Conservation (phyloP, 305 asterid genomes). For the Fraxinus nigra region DNA sequence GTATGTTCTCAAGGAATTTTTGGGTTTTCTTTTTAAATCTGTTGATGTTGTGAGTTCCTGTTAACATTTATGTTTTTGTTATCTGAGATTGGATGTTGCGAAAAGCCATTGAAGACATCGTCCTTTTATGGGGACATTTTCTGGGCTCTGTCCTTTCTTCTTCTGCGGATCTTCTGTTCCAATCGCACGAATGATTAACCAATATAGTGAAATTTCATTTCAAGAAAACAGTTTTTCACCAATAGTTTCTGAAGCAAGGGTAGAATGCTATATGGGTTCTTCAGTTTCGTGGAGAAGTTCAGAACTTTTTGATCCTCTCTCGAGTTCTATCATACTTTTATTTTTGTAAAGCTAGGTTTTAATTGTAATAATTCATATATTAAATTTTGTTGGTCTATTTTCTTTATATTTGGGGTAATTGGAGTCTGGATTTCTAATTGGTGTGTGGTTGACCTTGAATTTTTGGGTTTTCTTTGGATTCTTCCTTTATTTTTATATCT, state of each 20-base stretch:
- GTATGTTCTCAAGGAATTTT: slow-evolving; percentile 13
- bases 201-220: not conserved
- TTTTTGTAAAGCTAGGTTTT: not conserved
- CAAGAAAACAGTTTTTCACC: slow-evolving; percentile 9
- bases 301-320: not conserved
- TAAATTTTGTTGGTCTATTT: not conserved
- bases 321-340: not conserved
- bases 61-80: slow-evolving; percentile 4
- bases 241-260: slow-evolving; percentile 7
- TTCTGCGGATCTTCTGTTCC: slow-evolving; percentile 34
- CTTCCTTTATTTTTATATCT: not conserved
- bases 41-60: slow-evolving; percentile 18
- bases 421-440: slow-evolving; percentile 20
- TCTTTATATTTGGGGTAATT: slow-evolving; percentile 3
- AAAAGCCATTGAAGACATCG: slow-evolving; percentile 28
- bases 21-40: slow-evolving; percentile 1
- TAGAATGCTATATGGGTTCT: slow-evolving; percentile 18
- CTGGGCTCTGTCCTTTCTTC: slow-evolving; percentile 12
- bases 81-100: slow-evolving; percentile 28
- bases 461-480: slow-evolving; percentile 13
- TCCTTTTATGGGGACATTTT: slow-evolving; percentile 16
- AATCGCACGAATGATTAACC: not conserved
- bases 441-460: slow-evolving; percentile 31
- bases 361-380: not conserved
- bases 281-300: slow-evolving; percentile 8